Conservation (phyloP, 2,329 filamentous ascomycete species). For the Epichloe hybrida region DNA sequence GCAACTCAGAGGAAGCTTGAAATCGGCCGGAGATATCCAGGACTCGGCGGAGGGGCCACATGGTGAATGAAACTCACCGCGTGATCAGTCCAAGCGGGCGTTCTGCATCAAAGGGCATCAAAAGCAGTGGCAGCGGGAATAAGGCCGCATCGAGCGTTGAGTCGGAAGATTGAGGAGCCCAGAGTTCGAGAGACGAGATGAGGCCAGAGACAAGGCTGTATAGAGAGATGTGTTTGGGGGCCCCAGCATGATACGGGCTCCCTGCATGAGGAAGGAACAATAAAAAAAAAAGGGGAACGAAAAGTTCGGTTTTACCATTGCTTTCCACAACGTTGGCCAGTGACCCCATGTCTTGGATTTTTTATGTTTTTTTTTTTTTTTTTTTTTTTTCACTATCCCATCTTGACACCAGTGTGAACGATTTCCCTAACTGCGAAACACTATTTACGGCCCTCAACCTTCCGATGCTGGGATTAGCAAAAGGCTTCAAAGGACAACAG, state of each 20-base stretch:
- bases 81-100: neutral
- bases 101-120: conserved; percentile 1
- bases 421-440: neutral
- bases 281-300: conserved; percentile 25
- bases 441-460: conserved; percentile 31
- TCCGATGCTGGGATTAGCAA: neutral
- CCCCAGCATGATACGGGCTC: conserved; percentile 19
- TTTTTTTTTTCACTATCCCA: no score
- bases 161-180: neutral
- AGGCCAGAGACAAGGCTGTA: neutral
- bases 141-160: conserved; percentile 1
- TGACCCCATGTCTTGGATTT: neutral
- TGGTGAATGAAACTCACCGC: neutral
- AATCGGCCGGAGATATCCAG: neutral
- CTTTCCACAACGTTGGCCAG: neutral
- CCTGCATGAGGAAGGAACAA: conserved; percentile 23
- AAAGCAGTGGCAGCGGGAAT: neutral
- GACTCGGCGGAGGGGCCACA: neutral
- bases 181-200: neutral
- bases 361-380: no score
- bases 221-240: conserved; percentile 17
- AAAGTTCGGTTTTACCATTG: conserved; percentile 5
- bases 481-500: neutral
- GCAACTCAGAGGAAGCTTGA: neutral
- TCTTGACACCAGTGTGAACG: no score